Conservation (phyloP, 2,329 filamentous ascomycete species). For the Curvularia hawaiiensis region DNA sequence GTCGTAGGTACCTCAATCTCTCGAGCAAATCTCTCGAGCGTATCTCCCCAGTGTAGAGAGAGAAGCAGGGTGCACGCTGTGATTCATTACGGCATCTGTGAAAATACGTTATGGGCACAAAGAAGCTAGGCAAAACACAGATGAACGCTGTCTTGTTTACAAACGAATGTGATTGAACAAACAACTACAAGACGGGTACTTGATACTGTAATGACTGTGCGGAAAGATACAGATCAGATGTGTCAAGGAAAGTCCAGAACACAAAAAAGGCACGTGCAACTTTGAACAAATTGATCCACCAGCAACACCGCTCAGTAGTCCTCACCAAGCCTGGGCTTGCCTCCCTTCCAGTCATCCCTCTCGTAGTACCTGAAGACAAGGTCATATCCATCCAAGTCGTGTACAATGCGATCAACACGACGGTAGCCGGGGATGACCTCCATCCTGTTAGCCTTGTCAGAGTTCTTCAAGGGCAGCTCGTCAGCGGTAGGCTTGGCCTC, state of each 20-base stretch:
- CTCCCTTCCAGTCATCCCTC: conserved; percentile 78
- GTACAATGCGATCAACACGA: conserved; percentile 90
- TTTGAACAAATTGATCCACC: not conserved
- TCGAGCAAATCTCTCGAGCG: too few species aligned
- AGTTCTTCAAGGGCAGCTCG: conserved; percentile 38
- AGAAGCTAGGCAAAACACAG: not conserved
- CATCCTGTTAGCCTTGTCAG: conserved; percentile 59
- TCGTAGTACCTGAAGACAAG: conserved; percentile 97
- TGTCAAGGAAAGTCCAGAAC: not conserved
- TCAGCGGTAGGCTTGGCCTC: conserved; percentile 73
- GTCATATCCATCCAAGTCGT: conserved; percentile 97
- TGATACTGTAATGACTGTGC: conserved; percentile 12
- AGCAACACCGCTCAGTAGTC: not conserved
- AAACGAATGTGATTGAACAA: not conserved
- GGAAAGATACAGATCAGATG: not conserved
- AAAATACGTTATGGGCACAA: not conserved
- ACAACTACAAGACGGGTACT: not conserved
- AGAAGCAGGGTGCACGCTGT: not conserved
- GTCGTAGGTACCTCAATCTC: too few species aligned
- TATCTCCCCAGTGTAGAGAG: not conserved
- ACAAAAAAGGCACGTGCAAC: not conserved
- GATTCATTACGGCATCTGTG: not conserved
- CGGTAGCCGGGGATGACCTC: conserved; percentile 86
- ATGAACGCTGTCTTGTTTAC: not conserved
- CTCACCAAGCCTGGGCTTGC: conserved; percentile 67